Conservation (phyloP, 371 early-diverging fungal genomes). For the Mucor ambiguus region DNA sequence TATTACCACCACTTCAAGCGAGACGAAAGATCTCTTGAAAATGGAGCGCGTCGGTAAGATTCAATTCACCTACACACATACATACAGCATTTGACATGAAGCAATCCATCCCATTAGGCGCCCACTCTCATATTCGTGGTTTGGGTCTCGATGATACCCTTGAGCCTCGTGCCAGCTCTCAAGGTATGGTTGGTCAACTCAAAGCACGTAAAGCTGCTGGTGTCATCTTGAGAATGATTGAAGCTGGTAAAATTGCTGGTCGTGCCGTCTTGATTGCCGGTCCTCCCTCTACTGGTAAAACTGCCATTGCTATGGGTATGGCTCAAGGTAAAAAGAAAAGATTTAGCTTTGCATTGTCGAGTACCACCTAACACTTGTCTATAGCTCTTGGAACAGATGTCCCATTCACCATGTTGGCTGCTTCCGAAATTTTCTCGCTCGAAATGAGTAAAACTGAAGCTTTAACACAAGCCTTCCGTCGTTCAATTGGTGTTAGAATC, state of each 20-base stretch:
- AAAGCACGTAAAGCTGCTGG: constrained; percentile 97
- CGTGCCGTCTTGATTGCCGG: constrained; percentile 97
- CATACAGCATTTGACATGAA: neutral
- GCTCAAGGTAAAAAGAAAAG: constrained; percentile 55
- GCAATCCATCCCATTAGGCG: constrained; percentile 57
- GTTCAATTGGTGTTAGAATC: constrained; percentile 96
- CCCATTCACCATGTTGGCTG: constrained; percentile 96
- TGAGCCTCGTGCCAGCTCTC: constrained; percentile 82
- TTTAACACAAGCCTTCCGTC: constrained; percentile 97
- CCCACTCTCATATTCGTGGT: constrained; percentile 97
- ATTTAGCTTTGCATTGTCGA: neutral
- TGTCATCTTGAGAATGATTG: constrained; percentile 91
- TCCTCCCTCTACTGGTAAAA: constrained; percentile 98
- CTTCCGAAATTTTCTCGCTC: constrained; percentile 97
- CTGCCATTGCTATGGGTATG: constrained; percentile 95
- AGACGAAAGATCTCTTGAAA: constrained; percentile 61
- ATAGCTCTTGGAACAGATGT: constrained; percentile 90
- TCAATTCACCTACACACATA: neutral
- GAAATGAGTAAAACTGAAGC: constrained; percentile 99
- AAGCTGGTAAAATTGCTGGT: constrained; percentile 97
- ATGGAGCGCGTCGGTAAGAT: constrained; percentile 72
- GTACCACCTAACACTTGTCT: neutral
- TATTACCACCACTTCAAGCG: constrained; percentile 44
- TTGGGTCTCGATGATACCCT: constrained; percentile 90
- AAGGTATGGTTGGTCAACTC: constrained; percentile 98